Base-by-base conservation (phyloP, 495 filamentous ascomycete genomes). In the Neurospora sublineolata region DNA sequence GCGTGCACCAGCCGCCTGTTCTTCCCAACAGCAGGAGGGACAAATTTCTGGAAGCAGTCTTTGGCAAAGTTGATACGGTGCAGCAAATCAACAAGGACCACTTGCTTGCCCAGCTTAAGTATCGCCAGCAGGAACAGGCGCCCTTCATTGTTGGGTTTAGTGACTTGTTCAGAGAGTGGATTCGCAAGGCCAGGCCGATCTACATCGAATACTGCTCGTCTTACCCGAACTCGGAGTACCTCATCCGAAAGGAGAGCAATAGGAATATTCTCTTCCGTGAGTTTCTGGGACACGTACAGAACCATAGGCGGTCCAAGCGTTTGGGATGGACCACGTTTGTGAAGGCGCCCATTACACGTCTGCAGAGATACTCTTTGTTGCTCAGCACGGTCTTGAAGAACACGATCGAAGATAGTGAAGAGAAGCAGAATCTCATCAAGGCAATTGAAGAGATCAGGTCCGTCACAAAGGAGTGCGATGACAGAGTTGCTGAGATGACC, bases 131-230 rank as follows among this genome's bases (percentile, higher is more conserved):
- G 75, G 95, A 98, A 77, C 94, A 99, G 79, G 95, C 96, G 0
- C 95, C 95, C 0, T 98, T 93, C 86, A 90, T 99, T 72, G 85
- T 87, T 60, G 95, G 96, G 10, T 97, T 97, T 80, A 97, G 94
- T 77, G 95, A 98, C 75, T 93, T 99, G 70, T 99, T 99, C 83
- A 86, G 95, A 72, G 96, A 99, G 81, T 99, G 95, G 95, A 97
- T 99, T 75, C 87, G 95, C 68, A 98, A 97, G 80, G 95, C 96
- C 3, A 93, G 91, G 80, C 81, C 83, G 6, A 89, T 91, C 2
- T 99, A 98, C 80, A 89, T 97, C 72, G 94, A 94, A 58, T 99
- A 98, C 81, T 93, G 94, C 68, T 90, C 92, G 1, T 89, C 88
- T 0, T 98, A 93, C 71, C 94, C 95, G 1, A 87, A 91, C 64